Conservation (phyloP, 441 rosid species). For the Corymbia citriodora region DNA sequence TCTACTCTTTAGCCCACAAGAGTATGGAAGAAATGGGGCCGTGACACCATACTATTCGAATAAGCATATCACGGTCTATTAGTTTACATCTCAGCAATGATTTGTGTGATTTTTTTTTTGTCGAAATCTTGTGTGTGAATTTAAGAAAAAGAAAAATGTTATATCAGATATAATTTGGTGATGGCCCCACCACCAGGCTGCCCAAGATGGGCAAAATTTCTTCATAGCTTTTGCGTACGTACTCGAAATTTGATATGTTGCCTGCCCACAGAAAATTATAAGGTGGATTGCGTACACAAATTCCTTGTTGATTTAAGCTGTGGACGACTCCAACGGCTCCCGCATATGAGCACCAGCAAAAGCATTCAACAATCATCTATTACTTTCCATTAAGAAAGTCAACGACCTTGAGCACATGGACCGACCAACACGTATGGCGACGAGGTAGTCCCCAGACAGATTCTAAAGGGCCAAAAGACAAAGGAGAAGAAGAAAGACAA, state of each 20-base stretch:
- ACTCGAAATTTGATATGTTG: background rate
- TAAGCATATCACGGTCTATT: background rate
- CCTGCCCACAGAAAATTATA: background rate
- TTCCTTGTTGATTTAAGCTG: background rate
- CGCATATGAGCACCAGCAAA: background rate
- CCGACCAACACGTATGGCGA: background rate
- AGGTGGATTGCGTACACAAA: background rate
- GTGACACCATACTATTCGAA: background rate
- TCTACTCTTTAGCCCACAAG: background rate
- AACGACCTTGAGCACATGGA: background rate
- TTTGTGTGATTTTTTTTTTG: background rate
- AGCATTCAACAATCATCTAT: background rate
- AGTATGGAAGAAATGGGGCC: background rate
- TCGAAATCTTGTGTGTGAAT: background rate
- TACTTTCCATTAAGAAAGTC: background rate
- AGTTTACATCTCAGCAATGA: background rate
- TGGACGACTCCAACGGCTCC: background rate
- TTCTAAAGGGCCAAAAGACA: background rate
- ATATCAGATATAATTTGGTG: background rate
- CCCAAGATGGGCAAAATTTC: background rate
- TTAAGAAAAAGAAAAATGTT: background rate
- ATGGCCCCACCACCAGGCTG: background rate
- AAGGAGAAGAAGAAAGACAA: background rate
- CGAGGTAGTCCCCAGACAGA: background rate
- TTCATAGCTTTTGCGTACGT: background rate